Evolutionary conservation across 129 eudicot genomes (phyloP).

Genomic region (Solidago caesia): DNA sequence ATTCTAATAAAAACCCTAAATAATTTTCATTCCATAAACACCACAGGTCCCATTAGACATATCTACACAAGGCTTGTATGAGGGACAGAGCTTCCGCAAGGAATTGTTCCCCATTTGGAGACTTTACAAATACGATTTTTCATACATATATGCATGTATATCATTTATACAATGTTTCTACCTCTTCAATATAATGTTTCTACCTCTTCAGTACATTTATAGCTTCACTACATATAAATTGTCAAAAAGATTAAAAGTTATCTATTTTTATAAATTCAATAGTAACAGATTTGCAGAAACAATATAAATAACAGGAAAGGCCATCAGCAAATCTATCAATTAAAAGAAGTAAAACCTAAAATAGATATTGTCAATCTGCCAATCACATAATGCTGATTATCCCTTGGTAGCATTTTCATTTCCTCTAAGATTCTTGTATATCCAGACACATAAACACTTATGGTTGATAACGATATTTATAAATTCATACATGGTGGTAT

Average conservation of each 20-base stretch:
- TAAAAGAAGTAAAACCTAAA: neutral
- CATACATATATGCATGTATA: neutral
- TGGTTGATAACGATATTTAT: neutral
- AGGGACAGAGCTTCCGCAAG: neutral
- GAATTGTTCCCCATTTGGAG: neutral
- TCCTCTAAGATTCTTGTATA: neutral
- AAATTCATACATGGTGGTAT: too few relatives aligned
- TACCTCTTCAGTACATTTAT: conserved; percentile 81
- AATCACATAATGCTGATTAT: neutral
- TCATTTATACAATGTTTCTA: neutral
- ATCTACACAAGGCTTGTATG: neutral
- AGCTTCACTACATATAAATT: conserved; percentile 69
- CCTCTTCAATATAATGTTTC: too few relatives aligned
- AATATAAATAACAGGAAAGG: neutral
- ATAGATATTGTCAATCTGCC: neutral
- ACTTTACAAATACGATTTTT: too few relatives aligned
- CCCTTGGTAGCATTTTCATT: neutral
- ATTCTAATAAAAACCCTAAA: too few relatives aligned
- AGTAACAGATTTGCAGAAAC: neutral
- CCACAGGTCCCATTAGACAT: neutral
- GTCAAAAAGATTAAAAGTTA: neutral
- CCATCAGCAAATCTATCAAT: neutral
- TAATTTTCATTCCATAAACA: too few relatives aligned
- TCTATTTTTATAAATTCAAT: too few relatives aligned
- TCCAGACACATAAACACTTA: neutral